Percentiles rank a stretch among this genome's conserved stretches.
Conservation (phyloP, 345 rosid genomes). For the Rubroshorea leprosula region DNA sequence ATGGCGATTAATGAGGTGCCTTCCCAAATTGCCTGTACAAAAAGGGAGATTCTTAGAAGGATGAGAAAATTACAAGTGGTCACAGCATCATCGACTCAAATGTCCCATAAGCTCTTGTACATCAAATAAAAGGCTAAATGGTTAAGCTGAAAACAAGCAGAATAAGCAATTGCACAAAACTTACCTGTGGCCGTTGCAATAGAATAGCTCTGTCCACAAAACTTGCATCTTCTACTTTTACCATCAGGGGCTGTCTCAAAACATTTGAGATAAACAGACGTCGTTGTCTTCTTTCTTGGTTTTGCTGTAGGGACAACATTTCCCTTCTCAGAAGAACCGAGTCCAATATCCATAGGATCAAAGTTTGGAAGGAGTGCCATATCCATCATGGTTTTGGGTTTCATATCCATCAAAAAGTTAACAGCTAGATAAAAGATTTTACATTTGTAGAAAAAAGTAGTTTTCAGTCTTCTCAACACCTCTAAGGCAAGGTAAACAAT, state of each 20-base stretch:
- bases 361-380: conserved; percentile 49
- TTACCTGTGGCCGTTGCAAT: conserved; percentile 93
- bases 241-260: conserved; percentile 82
- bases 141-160: neutral
- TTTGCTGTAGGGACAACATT: conserved; percentile 42
- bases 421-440: conserved; percentile 3
- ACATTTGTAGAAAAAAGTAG: conserved; percentile 7
- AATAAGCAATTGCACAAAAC: conserved; percentile 2
- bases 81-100: conserved; percentile 7
- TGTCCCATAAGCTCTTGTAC: too few species aligned
- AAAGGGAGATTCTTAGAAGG: conserved; percentile 6
- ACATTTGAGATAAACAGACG: conserved; percentile 83
- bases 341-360: conserved; percentile 58
- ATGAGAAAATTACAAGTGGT: neutral
- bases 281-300: conserved; percentile 89
- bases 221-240: conserved; percentile 86
- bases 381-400: conserved; percentile 76
- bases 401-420: conserved; percentile 49
- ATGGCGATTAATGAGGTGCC: conserved; percentile 84
- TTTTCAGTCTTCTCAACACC: neutral
- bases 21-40: conserved; percentile 74
- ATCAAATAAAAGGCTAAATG: neutral
- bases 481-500: neutral
- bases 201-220: conserved; percentile 90
- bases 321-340: conserved; percentile 72